Evolutionary conservation across 306 rosid genomes (phyloP), one percentile per base, ranked within the genome.

Genomic region (Sicyos edulis): DNA sequence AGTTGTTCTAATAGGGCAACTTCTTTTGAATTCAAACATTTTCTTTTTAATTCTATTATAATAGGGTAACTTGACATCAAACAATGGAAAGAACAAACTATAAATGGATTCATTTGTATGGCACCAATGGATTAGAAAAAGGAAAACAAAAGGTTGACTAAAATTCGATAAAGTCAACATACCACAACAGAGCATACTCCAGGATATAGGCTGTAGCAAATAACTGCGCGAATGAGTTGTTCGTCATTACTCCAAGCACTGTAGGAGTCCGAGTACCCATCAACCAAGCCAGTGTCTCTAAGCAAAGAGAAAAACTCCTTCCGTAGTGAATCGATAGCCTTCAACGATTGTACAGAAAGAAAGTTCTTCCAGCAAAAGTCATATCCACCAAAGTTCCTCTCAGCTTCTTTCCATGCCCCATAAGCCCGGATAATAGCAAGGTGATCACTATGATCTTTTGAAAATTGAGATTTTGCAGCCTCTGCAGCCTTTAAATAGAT

Each of bases 321-420:
- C 74, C 97, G 83, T 59, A 95, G 92, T 72, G 97, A 87, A 85
- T 91, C 99, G 76, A 95, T 87, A 57, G 91, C 97, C 84, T 91
- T 95, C 96, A 95, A 85, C 21, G 99, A 91, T 78, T 89, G 97
- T 4, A 63, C 82, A 59, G 97, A 95, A 70, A 89, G 89, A 77
- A 95, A 91, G 54, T 91, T 88, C 76, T 85, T 95, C 99, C 99
- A 91, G 83, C 97, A 93, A 80, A 88, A 93, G 64, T 93, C 99
- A 78, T 85, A 81, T 74, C 92, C 97, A 77, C 82, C 86, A 70
- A 57, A 82, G 82, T 85, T 85, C 74, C 81, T 76, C 81, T 91
- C 99, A 75, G 97, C 99, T 73, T 80, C 85, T 81, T 78, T 89
- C 97, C 97, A 95, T 63, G 88, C 95, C 84, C 84, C 92, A 65